phyloP scores from a whole-genome alignment of 139 green algal species.

The Chlorella sp. region DNA sequence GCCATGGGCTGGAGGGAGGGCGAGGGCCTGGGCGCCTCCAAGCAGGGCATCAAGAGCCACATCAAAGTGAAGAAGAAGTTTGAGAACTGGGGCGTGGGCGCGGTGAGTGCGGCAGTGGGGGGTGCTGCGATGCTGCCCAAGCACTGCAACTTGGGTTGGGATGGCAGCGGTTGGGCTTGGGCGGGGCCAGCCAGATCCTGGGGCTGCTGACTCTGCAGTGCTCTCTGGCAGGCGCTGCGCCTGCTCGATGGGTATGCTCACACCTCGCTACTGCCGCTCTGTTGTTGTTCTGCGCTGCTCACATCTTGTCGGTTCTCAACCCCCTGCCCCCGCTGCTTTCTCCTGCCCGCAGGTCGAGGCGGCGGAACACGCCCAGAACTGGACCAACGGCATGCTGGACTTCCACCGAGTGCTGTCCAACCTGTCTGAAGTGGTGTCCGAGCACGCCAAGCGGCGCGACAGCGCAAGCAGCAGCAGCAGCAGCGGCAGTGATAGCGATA shows the following conservation, averaged over 20 bases:
- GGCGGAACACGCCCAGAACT: slow-evolving; percentile 58
- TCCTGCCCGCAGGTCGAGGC: slow-evolving; percentile 57
- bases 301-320: no score
- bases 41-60: slow-evolving; percentile 89
- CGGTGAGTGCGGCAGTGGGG: slow-evolving; percentile 27
- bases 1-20: slow-evolving; percentile 88
- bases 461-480: slow-evolving; percentile 13
- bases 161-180: no score
- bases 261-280: no score
- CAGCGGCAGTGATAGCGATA: slow-evolving; percentile 1
- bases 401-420: slow-evolving; percentile 77
- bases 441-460: slow-evolving; percentile 34
- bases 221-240: no score
- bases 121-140: no score
- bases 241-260: no score
- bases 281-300: no score
- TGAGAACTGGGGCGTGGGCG: slow-evolving; percentile 83
- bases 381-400: slow-evolving; percentile 78
- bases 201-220: no score
- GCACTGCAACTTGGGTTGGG: no score
- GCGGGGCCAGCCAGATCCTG: no score
- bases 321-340: not conserved
- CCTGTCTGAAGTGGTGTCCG: slow-evolving; percentile 71
- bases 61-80: slow-evolving; percentile 89
- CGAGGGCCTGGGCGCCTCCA: slow-evolving; percentile 81